Evolutionary conservation across 345 rosid species (phyloP).

Genomic region (Hibiscus syriacus): DNA sequence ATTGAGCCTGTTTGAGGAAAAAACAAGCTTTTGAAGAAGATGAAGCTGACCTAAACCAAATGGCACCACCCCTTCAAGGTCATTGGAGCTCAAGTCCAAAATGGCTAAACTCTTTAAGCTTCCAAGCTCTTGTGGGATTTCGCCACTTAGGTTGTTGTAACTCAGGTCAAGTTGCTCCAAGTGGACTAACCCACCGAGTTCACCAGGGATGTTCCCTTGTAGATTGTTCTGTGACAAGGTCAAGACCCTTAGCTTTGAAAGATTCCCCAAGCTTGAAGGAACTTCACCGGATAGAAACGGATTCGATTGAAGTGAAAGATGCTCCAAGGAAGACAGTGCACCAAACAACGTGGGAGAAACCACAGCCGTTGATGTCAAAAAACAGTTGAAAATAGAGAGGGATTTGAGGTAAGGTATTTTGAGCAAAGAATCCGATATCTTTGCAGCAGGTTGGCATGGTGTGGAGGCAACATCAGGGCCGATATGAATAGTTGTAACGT

Average conservation of each 20-base stretch:
- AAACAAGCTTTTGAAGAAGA: conserved; percentile 33
- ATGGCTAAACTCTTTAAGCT: conserved; percentile 25
- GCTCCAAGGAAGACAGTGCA: conserved; percentile 30
- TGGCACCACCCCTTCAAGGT: conserved; percentile 28
- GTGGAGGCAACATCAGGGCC: conserved; percentile 34
- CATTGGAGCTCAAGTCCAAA: conserved; percentile 37
- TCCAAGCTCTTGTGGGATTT: conserved; percentile 34
- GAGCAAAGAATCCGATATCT: conserved; percentile 27
- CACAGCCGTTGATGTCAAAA: conserved; percentile 17
- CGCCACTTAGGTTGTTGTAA: conserved; percentile 34
- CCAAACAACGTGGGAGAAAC: conserved; percentile 27
- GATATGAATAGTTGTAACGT: conserved; percentile 35
- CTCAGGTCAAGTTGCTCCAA: conserved; percentile 41
- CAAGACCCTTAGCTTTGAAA: conserved; percentile 22
- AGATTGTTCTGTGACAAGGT: conserved; percentile 35
- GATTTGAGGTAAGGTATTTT: conserved; percentile 34
- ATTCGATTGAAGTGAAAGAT: conserved; percentile 32
- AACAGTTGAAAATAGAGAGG: conserved; percentile 39
- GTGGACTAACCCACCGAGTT: conserved; percentile 22
- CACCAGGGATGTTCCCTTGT: conserved; percentile 28
- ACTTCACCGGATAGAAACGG: conserved; percentile 32
- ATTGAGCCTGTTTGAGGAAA: conserved; percentile 26
- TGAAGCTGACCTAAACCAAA: conserved; percentile 28
- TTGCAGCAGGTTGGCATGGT: conserved; percentile 34
- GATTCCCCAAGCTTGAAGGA: conserved; percentile 24